Evolutionary conservation across 164 flowering plant species (phyloP), one percentile per base, ranked within the genome.

Genomic region (Euptelea pleiosperma): DNA sequence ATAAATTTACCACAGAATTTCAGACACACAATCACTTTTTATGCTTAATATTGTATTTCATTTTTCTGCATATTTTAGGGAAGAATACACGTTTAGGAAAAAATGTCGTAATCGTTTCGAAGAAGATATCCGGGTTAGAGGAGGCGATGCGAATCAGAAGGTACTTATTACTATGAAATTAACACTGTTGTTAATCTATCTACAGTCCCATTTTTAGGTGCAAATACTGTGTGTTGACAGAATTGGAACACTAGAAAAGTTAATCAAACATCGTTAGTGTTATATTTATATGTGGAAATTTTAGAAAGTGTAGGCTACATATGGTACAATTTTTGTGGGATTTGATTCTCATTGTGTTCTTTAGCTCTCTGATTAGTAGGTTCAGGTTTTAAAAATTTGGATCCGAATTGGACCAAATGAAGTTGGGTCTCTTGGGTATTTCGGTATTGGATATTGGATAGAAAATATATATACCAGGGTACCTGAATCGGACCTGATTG

Each of bases 131-230:
- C 0, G 90, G 90, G 7, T 70, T 91, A 53, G 90, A 83, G 71
- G 98, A 88, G 70, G 87, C 91, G 36, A 74, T 88, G 71, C 78
- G 81, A 66, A 80, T 88, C 29, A 71, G 60, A 61, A 91, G 88
- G 94, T 91, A 69, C 2, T 29, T 34, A n/a, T 62, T 11, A 42
- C 4, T 15, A 5, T 0, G 19, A 14, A 8, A 8, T 21, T 3
- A 9, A 22, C n/a, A n/a, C 6, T 42, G 30, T 31, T 6, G 1
- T 21, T 39, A 8, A 2, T 42, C 12, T 39, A 37, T 15, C 12
- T 28, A 12, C 9, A 28, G 19, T 43, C 14, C 28, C 15, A 12
- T 11, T 11, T 18, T 39, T 37, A 9, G 5, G 30, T 4, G 19
- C 21, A 58, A 21, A 58, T 12, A 4, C 2, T 57, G 36, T 19